A percentile compares a stretch with the other conserved stretches of the same genome.
Conservation (phyloP, 352 stramenopile genomes). For the Phytophthora europaea region DNA sequence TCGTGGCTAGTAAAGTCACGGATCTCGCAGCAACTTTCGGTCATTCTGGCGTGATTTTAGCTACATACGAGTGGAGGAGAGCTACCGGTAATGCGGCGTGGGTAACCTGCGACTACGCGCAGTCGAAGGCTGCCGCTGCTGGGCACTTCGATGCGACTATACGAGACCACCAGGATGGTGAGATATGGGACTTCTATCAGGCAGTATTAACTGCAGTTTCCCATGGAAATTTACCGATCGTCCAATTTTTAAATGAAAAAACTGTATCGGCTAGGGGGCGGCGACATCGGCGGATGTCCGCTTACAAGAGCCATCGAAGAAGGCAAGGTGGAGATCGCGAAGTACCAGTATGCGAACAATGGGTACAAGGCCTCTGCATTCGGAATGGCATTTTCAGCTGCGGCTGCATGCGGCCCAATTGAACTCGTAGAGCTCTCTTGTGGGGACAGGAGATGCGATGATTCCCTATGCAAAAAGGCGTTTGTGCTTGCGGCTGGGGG, state of each 20-base stretch:
- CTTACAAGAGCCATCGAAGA: constrained; percentile 2
- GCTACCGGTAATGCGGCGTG: neutral
- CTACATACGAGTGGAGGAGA: neutral
- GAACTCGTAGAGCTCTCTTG: constrained; percentile 4
- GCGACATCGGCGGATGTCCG: neutral
- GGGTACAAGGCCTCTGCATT: constrained; percentile 1
- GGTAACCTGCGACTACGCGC: neutral
- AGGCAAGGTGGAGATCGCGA: constrained; percentile 2
- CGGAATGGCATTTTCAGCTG: constrained; percentile 1
- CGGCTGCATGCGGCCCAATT: neutral
- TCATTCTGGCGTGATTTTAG: neutral
- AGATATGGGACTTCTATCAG: neutral
- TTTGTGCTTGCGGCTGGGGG: constrained; percentile 1
- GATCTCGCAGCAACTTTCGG: neutral
- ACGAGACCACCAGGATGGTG: neutral
- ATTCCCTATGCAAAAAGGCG: neutral
- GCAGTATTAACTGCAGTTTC: neutral
- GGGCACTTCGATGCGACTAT: neutral
- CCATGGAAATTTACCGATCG: neutral
- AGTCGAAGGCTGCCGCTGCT: neutral
- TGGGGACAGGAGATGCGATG: neutral
- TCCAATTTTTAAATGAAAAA: constrained; percentile 1
- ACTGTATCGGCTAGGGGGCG: neutral
- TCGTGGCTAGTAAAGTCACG: neutral
- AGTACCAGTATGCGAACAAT: constrained; percentile 1